These are phyloP conservation scores for Adansonia digitata DNA, from an alignment of 345 rosid species.

Conservation along the genomic window DNA sequence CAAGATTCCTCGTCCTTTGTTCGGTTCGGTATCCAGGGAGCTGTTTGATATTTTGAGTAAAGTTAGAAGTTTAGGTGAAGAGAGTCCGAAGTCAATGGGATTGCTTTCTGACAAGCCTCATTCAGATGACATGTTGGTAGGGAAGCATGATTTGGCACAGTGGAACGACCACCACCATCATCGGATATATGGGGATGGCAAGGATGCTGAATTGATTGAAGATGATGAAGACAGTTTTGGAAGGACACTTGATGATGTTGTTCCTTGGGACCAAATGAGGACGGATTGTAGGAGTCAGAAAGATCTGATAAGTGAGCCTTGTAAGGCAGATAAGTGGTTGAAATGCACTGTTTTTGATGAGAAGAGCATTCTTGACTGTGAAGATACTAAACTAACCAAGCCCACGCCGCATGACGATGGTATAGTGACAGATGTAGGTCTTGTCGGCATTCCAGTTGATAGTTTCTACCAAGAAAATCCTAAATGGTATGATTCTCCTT, in stretches of 20 bases:
- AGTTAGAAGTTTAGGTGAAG: slow-evolving; percentile 76
- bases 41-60: slow-evolving; percentile 62
- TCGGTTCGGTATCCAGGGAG: slow-evolving; percentile 72
- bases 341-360: slow-evolving; percentile 85
- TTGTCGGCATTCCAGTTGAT: slow-evolving; percentile 86
- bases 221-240: slow-evolving; percentile 93
- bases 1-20: slow-evolving; percentile 50
- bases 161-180: slow-evolving; percentile 79
- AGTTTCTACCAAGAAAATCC: slow-evolving; percentile 93
- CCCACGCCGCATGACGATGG: slow-evolving; percentile 71
- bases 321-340: slow-evolving; percentile 88
- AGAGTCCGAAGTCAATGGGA: slow-evolving; percentile 47
- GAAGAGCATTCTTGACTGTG: slow-evolving; percentile 86
- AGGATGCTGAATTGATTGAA: slow-evolving; percentile 76
- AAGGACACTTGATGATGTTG: slow-evolving; percentile 85
- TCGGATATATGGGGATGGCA: slow-evolving; percentile 65
- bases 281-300: slow-evolving; percentile 64
- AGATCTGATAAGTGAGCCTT: slow-evolving; percentile 68
- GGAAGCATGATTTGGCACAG: slow-evolving; percentile 72
- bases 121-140: slow-evolving; percentile 66
- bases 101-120: slow-evolving; percentile 54
- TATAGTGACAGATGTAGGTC: slow-evolving; percentile 84
- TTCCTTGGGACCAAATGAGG: slow-evolving; percentile 80
- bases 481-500: slow-evolving; percentile 97
- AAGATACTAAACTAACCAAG: slow-evolving; percentile 87